A percentile compares a stretch with the other conserved stretches of the same genome.
These are phyloP conservation scores for Pythium sp. DNA, from an alignment of 352 stramenopile species.

Conservation along the genomic window DNA sequence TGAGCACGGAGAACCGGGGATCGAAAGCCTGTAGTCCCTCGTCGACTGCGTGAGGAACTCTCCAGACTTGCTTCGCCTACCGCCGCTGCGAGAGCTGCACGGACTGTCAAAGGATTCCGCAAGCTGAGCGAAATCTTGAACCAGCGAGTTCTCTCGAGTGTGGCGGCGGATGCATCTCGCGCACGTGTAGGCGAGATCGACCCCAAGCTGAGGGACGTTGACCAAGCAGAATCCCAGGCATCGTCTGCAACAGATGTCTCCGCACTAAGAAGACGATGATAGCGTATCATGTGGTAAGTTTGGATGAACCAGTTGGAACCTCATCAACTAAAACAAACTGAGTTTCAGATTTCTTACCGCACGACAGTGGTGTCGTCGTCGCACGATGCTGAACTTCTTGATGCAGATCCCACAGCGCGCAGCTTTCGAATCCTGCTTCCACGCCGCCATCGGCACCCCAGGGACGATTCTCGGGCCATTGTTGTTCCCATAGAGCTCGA, in stretches of 20 bases:
- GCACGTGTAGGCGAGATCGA: conserved; percentile 69
- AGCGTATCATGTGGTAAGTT: conserved; percentile 17
- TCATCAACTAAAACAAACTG: background rate
- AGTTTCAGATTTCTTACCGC: conserved; percentile 31
- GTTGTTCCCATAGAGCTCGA: conserved; percentile 36
- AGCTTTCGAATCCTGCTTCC: conserved; percentile 49
- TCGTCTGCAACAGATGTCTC: conserved; percentile 64
- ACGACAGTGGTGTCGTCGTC: conserved; percentile 68
- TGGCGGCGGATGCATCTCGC: conserved; percentile 57
- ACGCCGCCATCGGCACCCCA: conserved; percentile 47
- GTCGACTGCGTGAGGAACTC: conserved; percentile 10
- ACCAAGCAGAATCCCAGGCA: conserved; percentile 72
- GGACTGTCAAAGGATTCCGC: conserved; percentile 36
- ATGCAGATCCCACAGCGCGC: conserved; percentile 57
- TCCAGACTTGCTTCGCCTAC: conserved; percentile 7
- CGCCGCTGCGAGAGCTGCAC: conserved; percentile 11
- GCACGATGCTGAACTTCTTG: conserved; percentile 63
- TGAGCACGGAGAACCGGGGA: conserved; percentile 17
- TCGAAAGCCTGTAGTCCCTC: conserved; percentile 5
- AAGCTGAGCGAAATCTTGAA: conserved; percentile 42
- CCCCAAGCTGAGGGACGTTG: conserved; percentile 53
- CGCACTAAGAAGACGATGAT: conserved; percentile 43
- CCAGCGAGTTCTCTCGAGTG: conserved; percentile 39
- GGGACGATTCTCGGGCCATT: conserved; percentile 37
- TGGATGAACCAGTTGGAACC: background rate